phyloP scores from a whole-genome alignment of 2,329 filamentous ascomycete genomes.

The Botrytis porri region DNA sequence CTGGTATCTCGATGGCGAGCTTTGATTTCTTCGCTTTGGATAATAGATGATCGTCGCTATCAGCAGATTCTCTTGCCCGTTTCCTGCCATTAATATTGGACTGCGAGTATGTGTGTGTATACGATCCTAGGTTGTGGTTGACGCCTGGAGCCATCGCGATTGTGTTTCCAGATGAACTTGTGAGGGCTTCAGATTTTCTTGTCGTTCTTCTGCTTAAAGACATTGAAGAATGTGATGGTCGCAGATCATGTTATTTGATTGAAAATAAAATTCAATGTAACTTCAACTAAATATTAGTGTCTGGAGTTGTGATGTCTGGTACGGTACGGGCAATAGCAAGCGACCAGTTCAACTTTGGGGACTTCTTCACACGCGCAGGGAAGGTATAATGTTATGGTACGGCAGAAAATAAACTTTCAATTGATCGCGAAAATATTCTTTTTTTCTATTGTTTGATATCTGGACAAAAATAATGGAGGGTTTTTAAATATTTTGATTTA shows the following conservation, averaged over 20 bases:
- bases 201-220: constrained; percentile 18
- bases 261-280: neutral
- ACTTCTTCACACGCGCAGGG: constrained; percentile 15
- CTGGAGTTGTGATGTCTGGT: neutral
- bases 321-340: constrained; percentile 10
- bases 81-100: constrained; percentile 46
- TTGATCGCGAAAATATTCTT: neutral
- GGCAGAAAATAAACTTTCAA: constrained; percentile 9
- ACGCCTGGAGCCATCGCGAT: constrained; percentile 24
- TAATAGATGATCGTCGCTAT: constrained; percentile 45
- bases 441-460: neutral
- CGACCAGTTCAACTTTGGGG: constrained; percentile 14
- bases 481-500: neutral
- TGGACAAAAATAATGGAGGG: neutral
- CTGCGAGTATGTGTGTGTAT: constrained; percentile 12
- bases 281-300: neutral
- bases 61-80: constrained; percentile 46
- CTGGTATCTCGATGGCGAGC: constrained; percentile 53
- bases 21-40: constrained; percentile 49
- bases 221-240: constrained; percentile 3
- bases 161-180: constrained; percentile 10
- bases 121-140: constrained; percentile 4
- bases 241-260: constrained; percentile 17
- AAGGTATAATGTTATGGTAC: constrained; percentile 5
- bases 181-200: constrained; percentile 16